Conservation (phyloP, 75 land plant genomes). For the Larix kaempferi region DNA sequence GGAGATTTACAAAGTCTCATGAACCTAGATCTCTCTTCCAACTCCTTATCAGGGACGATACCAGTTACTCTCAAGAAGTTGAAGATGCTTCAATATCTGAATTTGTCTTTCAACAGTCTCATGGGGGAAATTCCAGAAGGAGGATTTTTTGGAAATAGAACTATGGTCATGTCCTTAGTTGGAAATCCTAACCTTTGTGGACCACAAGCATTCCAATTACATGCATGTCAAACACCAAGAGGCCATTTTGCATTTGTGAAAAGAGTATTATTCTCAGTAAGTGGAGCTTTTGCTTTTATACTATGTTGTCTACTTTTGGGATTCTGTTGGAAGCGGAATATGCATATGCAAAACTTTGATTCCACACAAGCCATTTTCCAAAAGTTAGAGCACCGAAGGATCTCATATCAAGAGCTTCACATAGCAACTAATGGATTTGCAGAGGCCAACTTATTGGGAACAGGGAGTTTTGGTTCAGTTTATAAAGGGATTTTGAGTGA, state of each 20-base stretch:
- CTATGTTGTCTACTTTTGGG: not conserved
- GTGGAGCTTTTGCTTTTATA: not conserved
- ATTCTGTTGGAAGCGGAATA: not conserved
- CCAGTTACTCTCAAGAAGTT: conserved; percentile 16
- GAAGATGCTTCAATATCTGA: conserved; percentile 12
- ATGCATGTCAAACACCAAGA: conserved; percentile 2
- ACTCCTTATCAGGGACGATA: conserved; percentile 12
- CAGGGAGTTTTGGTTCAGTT: conserved; percentile 26
- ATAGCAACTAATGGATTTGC: conserved; percentile 19
- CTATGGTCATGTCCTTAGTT: conserved; percentile 5
- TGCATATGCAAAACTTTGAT: not conserved
- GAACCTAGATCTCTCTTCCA: conserved; percentile 14
- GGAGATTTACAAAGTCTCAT: not conserved
- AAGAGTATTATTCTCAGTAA: not conserved
- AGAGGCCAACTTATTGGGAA: conserved; percentile 15
- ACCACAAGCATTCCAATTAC: not conserved
- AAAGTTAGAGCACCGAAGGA: not conserved
- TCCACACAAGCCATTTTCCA: not conserved
- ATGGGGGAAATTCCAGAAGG: conserved; percentile 21
- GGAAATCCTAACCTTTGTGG: conserved; percentile 34
- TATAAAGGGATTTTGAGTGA: conserved; percentile 20
- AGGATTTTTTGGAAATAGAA: conserved; percentile 10
- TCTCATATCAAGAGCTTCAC: conserved; percentile 11
- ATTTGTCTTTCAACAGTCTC: conserved; percentile 30
- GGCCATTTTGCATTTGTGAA: no score